Percentiles rank a stretch among this genome's conserved stretches.
Conservation (phyloP, 1,139 yeast species). For the Yamadazyma friedrichii region DNA sequence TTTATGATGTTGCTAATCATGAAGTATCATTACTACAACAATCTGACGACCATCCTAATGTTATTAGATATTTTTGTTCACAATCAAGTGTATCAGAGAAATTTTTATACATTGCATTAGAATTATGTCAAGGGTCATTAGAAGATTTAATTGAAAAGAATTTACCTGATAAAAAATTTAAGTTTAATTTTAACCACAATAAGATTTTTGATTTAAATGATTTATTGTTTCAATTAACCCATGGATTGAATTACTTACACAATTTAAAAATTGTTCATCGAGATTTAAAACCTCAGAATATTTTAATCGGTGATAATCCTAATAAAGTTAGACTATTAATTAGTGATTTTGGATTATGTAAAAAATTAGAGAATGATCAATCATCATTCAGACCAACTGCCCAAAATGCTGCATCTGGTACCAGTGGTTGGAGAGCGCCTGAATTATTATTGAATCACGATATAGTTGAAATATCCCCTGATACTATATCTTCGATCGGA, state of each 20-base stretch:
- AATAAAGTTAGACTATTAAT: constrained; percentile 62
- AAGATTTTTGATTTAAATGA: constrained; percentile 28
- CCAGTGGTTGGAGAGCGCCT: constrained; percentile 98
- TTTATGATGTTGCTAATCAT: constrained; percentile 93
- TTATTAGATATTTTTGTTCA: constrained; percentile 87
- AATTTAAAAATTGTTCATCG: constrained; percentile 91
- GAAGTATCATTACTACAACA: constrained; percentile 87
- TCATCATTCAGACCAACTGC: constrained; percentile 92
- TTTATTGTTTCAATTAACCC: constrained; percentile 72
- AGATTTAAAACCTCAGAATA: constrained; percentile 95
- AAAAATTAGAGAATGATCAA: constrained; percentile 86
- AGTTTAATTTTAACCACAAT: constrained; percentile 14
- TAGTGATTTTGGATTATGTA: constrained; percentile 95
- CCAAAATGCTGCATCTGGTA: constrained; percentile 87
- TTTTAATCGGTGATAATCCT: constrained; percentile 64
- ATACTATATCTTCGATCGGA: constrained; percentile 11
- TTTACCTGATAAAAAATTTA: constrained; percentile 31
- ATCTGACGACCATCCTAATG: constrained; percentile 96
- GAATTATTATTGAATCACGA: constrained; percentile 62
- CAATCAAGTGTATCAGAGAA: constrained; percentile 71
- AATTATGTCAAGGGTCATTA: constrained; percentile 82
- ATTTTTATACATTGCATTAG: constrained; percentile 89
- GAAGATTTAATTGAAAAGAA: constrained; percentile 76
- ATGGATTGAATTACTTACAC: constrained; percentile 86
- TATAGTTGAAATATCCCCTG: constrained; percentile 39